Conservation (phyloP, 768 basidiomycete species). For the Suillus decipiens region DNA sequence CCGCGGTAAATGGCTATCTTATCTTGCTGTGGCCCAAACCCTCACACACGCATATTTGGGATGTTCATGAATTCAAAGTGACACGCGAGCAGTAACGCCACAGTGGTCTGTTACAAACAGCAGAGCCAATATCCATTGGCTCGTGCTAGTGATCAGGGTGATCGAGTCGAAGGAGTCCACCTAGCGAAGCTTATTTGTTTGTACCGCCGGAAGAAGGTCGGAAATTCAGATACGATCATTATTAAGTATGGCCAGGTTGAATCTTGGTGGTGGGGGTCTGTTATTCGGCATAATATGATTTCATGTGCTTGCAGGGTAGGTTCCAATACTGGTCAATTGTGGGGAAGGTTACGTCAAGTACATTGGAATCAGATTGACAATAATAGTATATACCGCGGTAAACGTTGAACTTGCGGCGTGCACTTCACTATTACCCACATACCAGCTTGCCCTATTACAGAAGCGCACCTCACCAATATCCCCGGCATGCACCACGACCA, state of each 20-base stretch:
- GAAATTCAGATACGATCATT: neutral
- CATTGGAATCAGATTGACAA: neutral
- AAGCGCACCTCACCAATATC: conserved; percentile 13
- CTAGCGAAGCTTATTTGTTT: neutral
- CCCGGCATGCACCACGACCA: conserved; percentile 24
- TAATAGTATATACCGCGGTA: neutral
- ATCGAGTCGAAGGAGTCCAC: neutral
- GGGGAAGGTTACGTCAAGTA: neutral
- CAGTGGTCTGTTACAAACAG: neutral
- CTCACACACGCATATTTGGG: neutral
- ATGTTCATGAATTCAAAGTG: neutral
- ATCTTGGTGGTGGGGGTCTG: neutral
- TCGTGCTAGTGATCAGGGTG: neutral
- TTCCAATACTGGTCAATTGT: neutral
- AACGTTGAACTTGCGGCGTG: neutral
- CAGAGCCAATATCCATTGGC: neutral
- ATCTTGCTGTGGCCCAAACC: neutral
- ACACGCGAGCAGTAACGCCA: neutral
- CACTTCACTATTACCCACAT: conserved; percentile 18
- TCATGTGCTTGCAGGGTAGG: neutral
- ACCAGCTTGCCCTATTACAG: conserved; percentile 18
- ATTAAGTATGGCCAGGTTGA: neutral
- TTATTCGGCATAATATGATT: neutral
- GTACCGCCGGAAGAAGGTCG: neutral
- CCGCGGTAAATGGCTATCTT: neutral